Evolutionary conservation across 148 eudicot genomes (phyloP), one percentile per base, ranked within the genome.

Genomic region (Selenicereus undatus): DNA sequence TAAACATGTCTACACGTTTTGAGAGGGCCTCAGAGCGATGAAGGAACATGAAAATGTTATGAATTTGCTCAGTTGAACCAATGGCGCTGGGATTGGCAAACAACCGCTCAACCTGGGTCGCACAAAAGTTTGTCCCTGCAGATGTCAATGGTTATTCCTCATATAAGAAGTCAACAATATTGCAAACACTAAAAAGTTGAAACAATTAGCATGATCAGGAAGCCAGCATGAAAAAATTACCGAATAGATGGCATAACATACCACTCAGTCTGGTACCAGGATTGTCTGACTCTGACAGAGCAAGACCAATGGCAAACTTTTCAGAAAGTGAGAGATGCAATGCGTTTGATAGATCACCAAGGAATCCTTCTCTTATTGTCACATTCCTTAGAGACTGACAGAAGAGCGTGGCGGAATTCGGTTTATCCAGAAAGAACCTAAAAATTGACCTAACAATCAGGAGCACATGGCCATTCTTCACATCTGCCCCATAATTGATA

Each of bases 71-170:
- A 85, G 83, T 81, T 74, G 93, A 88, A 81, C 85, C 86, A 73
- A 89, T 58, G 56, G 85, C 18, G 30, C 79, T 73, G 30, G 90
- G 88, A 87, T 83, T 85, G 74, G 88, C 88, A 84, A 89, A 83
- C 83, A 93, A 83, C 64, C 88, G 89, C 77, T 80, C 88, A 73
- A 95, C 88, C 83, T 93, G 92, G 81, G 85, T 71, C 89, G 93
- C 86, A 82, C 97, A 91, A 84, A 88, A 93, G 85, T 90, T 93
- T 80, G 88, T 91, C 84, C 98, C 98, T 94, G 92, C 82, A 86
- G 69, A 81, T n/a, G 73, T 77, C 16, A 50, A 71, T 24, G 80
- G 35, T 35, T 68, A 45, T 51, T 78, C 73, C n/a, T 65, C 17
- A 30, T 13, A 65, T 62, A 36, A 39, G 42, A 39, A 45, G 18